phyloP scores from a whole-genome alignment of 1,284 basidiomycete species.

The Clitocybe nebularis region DNA sequence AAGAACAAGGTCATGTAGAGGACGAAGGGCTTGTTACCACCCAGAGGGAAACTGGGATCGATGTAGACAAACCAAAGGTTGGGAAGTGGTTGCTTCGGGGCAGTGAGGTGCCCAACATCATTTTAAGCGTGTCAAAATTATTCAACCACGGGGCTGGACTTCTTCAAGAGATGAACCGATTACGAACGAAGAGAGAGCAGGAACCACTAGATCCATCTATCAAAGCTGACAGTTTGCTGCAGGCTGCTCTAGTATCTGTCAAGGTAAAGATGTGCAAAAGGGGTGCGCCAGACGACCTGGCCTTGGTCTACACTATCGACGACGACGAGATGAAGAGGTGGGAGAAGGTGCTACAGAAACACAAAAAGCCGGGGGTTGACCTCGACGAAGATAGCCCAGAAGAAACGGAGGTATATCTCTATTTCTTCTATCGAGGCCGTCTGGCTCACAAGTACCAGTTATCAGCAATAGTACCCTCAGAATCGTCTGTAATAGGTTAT shows the following conservation, averaged over 20 bases:
- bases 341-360: conserved; percentile 30
- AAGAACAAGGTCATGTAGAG: conserved; percentile 16
- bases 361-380: conserved; percentile 1
- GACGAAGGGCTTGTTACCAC: conserved; percentile 44
- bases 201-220: conserved; percentile 30
- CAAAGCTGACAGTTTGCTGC: conserved; percentile 43
- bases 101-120: conserved; percentile 36
- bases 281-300: conserved; percentile 74
- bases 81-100: conserved; percentile 70
- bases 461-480: conserved; percentile 35
- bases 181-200: conserved; percentile 53
- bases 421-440: background rate
- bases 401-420: conserved; percentile 28
- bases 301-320: conserved; percentile 60
- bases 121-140: conserved; percentile 39
- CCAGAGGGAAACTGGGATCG: conserved; percentile 39
- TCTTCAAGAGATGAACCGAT: conserved; percentile 51
- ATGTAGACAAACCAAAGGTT: conserved; percentile 12
- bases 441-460: conserved; percentile 34
- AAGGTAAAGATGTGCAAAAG: conserved; percentile 55
- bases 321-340: conserved; percentile 48
- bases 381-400: conserved; percentile 28
- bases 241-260: conserved; percentile 63
- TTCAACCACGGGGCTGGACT: conserved; percentile 42
- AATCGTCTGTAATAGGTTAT: conserved; percentile 64